Base-by-base conservation (phyloP, 192 early-diverging fungal genomes). In the Rhizophagus clarus region DNA sequence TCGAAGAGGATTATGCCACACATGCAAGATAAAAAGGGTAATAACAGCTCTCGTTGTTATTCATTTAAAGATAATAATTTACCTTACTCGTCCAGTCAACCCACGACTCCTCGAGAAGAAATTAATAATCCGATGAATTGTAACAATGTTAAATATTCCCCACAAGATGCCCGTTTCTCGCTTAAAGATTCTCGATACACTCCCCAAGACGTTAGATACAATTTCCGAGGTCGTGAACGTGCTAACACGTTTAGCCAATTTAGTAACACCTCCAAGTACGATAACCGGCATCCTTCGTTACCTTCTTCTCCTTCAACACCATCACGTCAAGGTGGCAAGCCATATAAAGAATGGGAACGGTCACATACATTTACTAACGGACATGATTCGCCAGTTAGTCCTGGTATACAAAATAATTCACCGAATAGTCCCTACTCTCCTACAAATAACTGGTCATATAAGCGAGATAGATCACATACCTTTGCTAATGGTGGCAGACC, bases 1-100 rank as follows among this genome's bases (percentile, higher is more conserved):
- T 79, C 77, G 26, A 47, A 79, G 60, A 68, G 67, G 17, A 68
- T 68, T 2, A 70, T 70, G 40, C 47, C 66, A 34, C 77, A 79
- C 24, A 51, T 47, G 51, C 77, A 79, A 68, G 77, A 79, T 45
- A 66, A 2, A 22, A 62, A 17, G 20, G 64, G 64, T 67, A 28
- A 4, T 67, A 29, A 5, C 22, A 26, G 12, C 68, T 10, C 49
- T 51, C 49, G 49, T 14, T 20, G 51, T 56, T 61, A 32, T 61
- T 10, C 26, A 20, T 10, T 42, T 15, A 72, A 61, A 61, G 32
- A 75, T 31, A 32, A 11, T 61, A 32, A 11, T 61, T 47, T 51
- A 15, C 22, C 28, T n/a, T 20, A 29, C 37, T 34, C 14, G 17
- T 12, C 8, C 0, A 60, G 29, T 24, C 51, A 62, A 2, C 47